Conservation (phyloP, 1,284 basidiomycete species). For the Puccinia horiana region DNA sequence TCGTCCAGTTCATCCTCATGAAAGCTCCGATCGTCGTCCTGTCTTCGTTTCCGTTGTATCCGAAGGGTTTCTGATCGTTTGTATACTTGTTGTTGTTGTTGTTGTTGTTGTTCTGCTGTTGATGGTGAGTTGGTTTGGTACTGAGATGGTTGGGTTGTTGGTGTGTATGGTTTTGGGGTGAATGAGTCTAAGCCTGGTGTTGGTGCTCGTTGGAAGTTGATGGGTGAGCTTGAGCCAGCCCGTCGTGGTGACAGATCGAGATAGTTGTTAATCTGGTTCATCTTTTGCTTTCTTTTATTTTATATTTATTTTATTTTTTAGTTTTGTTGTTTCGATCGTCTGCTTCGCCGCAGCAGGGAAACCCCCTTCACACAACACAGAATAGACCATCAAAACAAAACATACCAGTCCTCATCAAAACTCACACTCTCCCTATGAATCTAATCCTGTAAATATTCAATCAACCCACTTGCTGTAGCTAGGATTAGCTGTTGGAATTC, state of each 20-base stretch:
- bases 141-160: not conserved
- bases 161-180: constrained; percentile 4
- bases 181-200: constrained; percentile 24
- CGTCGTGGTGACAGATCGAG: constrained; percentile 14
- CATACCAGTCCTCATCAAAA: too few species aligned
- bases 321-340: not conserved
- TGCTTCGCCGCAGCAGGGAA: not conserved
- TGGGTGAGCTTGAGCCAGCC: not conserved
- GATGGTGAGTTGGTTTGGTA: not conserved
- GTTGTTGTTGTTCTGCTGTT: not conserved
- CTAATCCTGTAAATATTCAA: too few species aligned
- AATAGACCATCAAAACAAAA: too few species aligned
- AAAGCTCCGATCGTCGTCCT: not conserved
- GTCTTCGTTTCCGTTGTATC: not conserved
- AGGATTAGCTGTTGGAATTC: too few species aligned
- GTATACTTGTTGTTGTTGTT: not conserved
- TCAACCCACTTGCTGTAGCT: too few species aligned
- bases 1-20: not conserved
- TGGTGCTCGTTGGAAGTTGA: constrained; percentile 28
- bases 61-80: not conserved
- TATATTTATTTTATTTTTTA: not conserved
- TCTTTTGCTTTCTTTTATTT: not conserved
- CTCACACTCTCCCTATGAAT: too few species aligned
- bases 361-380: too few species aligned
- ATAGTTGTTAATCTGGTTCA: constrained; percentile 14